A percentile compares a stretch with the other conserved stretches of the same genome.
Evolutionary conservation across 257 asterid genomes (phyloP).

Genomic region (Datura wrightii): DNA sequence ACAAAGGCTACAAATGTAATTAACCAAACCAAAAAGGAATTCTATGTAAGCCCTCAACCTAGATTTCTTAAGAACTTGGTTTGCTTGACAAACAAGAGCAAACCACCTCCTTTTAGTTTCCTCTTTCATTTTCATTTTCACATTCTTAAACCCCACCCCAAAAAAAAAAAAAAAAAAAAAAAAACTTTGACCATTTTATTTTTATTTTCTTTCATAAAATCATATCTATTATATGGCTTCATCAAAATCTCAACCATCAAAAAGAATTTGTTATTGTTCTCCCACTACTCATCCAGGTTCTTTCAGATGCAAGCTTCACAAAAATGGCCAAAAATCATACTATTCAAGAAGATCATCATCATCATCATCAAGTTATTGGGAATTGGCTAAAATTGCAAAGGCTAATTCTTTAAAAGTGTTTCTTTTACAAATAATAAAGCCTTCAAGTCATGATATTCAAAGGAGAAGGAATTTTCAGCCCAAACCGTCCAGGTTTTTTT

Average conservation of each 20-base stretch:
- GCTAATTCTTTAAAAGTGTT: conserved; percentile 24
- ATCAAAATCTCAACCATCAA: conserved; percentile 9
- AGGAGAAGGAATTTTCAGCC: conserved; percentile 34
- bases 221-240: conserved; percentile 28
- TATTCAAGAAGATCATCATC: conserved; percentile 17
- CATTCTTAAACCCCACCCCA: not conserved
- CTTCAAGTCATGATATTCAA: conserved; percentile 36
- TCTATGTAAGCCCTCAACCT: not conserved
- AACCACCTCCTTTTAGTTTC: not conserved
- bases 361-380: conserved; percentile 30
- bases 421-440: conserved; percentile 33
- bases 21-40: not conserved
- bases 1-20: not conserved
- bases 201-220: not conserved
- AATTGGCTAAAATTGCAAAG: conserved; percentile 27
- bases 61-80: not conserved
- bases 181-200: too few relatives aligned
- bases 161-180: not conserved
- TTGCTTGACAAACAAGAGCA: not conserved
- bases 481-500: conserved; percentile 29
- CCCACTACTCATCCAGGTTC: conserved; percentile 34
- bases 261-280: conserved; percentile 29
- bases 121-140: conserved; percentile 1
- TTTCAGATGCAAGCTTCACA: conserved; percentile 29
- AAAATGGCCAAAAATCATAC: not conserved